These are phyloP conservation scores for Epichloe glyceriae DNA, from an alignment of 2,329 filamentous ascomycete genomes.

Conservation along the genomic window DNA sequence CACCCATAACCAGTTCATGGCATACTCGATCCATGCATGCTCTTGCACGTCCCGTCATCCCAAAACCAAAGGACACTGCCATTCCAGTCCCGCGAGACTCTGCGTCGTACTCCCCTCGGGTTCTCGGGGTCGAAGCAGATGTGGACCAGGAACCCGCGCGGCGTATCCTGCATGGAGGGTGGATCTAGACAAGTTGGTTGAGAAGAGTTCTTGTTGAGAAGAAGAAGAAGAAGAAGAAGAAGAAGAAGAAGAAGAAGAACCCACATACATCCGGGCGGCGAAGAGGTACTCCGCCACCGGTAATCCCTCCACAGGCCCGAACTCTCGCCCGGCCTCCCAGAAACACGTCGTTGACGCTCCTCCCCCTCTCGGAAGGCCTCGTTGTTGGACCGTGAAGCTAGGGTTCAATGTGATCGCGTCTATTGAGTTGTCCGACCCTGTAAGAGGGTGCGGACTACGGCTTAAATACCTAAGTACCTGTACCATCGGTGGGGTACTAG, in stretches of 20 bases:
- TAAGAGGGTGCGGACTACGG: too few relatives aligned
- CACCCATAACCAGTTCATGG: too few relatives aligned
- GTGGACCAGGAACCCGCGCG: conserved; percentile 21
- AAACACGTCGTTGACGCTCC: conserved; percentile 4
- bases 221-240: too few relatives aligned
- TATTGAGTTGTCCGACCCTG: too few relatives aligned
- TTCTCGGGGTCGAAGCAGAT: conserved; percentile 21
- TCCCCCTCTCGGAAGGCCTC: too few relatives aligned
- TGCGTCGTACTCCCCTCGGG: conserved; percentile 13
- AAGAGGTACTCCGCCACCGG: conserved; percentile 11
- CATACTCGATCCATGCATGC: neutral
- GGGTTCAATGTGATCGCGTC: too few relatives aligned
- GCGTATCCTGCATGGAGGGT: conserved; percentile 11
- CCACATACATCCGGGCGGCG: conserved; percentile 18
- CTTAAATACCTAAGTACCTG: too few relatives aligned
- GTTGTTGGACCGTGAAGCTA: too few relatives aligned
- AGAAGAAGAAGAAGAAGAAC: neutral
- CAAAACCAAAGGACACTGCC: conserved; percentile 12
- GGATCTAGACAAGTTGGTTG: conserved; percentile 11
- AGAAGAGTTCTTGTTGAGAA: too few relatives aligned
- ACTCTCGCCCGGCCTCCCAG: conserved; percentile 7
- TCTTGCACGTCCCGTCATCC: conserved; percentile 6
- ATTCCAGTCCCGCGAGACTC: conserved; percentile 15
- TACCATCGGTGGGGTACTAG: too few relatives aligned
- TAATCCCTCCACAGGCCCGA: conserved; percentile 13